A percentile compares a stretch with the other conserved stretches of the same genome.
These are phyloP conservation scores for Acorus gramineus DNA, from an alignment of 106 monocot genomes.

Conservation along the genomic window DNA sequence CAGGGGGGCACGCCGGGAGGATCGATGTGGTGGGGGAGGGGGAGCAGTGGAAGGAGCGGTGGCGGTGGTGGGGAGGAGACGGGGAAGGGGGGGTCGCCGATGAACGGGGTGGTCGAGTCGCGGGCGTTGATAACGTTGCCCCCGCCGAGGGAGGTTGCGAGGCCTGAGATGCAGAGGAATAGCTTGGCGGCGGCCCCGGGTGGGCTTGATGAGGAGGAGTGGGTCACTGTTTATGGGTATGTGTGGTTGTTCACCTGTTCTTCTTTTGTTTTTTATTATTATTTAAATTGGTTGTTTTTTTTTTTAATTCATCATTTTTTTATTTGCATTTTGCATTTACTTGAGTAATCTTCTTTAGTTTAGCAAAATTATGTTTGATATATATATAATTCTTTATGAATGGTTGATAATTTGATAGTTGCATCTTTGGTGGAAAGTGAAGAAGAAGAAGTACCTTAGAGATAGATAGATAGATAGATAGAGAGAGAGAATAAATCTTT, in stretches of 20 bases:
- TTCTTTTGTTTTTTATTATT: too few species aligned
- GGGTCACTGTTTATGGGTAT: constrained; percentile 97
- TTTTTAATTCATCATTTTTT: too few species aligned
- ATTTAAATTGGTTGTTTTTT: too few species aligned
- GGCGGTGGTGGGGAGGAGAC: constrained; percentile 11
- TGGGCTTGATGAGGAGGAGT: constrained; percentile 67
- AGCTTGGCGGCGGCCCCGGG: constrained; percentile 1
- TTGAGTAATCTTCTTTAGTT: too few species aligned
- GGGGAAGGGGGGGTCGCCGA: constrained; percentile 55
- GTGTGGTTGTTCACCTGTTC: background rate
- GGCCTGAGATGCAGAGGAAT: constrained; percentile 57
- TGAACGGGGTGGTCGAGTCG: constrained; percentile 49
- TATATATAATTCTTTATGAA: too few species aligned
- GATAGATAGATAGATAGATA: too few species aligned
- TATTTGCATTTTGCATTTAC: too few species aligned
- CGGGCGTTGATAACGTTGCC: constrained; percentile 52
- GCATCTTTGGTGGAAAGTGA: too few species aligned
- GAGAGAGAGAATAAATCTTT: too few species aligned
- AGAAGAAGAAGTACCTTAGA: too few species aligned
- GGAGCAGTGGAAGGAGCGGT: constrained; percentile 1
- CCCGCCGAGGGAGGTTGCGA: constrained; percentile 60
- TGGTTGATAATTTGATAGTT: too few species aligned
- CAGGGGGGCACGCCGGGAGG: constrained; percentile 12
- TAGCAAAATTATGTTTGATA: too few species aligned
- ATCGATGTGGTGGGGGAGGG: constrained; percentile 44